Conservation (phyloP, 192 early-diverging fungal species). For the Rhizophagus sp. region DNA sequence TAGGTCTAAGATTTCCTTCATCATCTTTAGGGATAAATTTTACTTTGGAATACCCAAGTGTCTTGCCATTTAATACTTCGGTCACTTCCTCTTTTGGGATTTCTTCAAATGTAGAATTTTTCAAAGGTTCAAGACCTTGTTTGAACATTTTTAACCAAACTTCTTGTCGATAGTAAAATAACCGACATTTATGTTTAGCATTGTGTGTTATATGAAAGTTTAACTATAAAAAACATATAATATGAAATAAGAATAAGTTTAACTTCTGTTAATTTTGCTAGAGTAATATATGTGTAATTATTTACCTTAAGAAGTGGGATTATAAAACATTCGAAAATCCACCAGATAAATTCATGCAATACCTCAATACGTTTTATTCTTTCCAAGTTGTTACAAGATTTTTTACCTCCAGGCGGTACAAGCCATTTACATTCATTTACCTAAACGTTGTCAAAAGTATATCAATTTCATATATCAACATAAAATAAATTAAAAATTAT, state of each 20-base stretch:
- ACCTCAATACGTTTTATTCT: not conserved
- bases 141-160: not conserved
- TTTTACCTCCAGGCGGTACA: not conserved
- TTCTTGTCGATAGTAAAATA: constrained; percentile 16
- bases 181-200: not conserved
- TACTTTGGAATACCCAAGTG: not conserved
- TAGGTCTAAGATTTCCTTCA: not conserved
- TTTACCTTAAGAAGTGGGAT: constrained; percentile 1
- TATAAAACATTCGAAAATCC: constrained; percentile 6
- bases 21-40: not conserved
- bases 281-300: too few species aligned
- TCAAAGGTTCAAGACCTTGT: not conserved
- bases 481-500: not conserved
- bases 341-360: constrained; percentile 23
- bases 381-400: not conserved
- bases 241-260: not conserved
- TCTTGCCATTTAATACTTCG: not conserved
- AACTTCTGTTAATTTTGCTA: not conserved
- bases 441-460: not conserved
- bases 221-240: not conserved
- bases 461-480: too few species aligned
- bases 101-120: not conserved
- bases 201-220: constrained; percentile 7
- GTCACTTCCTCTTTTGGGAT: not conserved
- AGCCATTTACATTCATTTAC: constrained; percentile 18